Percentiles rank a stretch among this genome's conserved stretches.
These are phyloP conservation scores for Cenchrus fungigraminus DNA, from an alignment of 176 grass and related monocot genomes.

Conservation along the genomic window DNA sequence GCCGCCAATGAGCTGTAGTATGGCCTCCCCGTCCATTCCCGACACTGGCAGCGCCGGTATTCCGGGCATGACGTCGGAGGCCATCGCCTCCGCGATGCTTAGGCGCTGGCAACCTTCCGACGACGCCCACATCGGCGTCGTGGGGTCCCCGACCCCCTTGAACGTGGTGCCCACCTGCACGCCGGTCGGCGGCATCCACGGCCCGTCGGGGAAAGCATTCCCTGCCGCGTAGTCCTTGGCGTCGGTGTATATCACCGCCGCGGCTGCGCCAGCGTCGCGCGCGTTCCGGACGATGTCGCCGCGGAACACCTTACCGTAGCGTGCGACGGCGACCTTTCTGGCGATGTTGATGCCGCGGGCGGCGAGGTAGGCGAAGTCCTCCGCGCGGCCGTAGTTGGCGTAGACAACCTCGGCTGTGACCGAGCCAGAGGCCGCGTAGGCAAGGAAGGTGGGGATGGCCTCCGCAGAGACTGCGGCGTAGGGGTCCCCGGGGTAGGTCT, in stretches of 20 bases:
- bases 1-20: conserved; percentile 57
- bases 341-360: conserved; percentile 72
- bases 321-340: conserved; percentile 65
- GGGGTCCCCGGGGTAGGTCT: conserved; percentile 63
- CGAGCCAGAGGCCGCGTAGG: conserved; percentile 73
- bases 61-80: conserved; percentile 60
- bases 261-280: conserved; percentile 64
- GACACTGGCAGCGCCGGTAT: conserved; percentile 88
- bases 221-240: conserved; percentile 62
- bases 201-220: neutral
- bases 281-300: conserved; percentile 84
- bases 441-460: conserved; percentile 75
- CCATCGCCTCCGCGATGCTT: conserved; percentile 58
- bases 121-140: conserved; percentile 78
- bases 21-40: conserved; percentile 66
- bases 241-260: conserved; percentile 77
- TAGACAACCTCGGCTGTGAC: conserved; percentile 68
- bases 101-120: conserved; percentile 68
- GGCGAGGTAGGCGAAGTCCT: conserved; percentile 68
- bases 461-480: conserved; percentile 48
- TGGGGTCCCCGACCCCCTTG: conserved; percentile 64
- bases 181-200: conserved; percentile 76
- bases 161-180: conserved; percentile 77
- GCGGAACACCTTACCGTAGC: conserved; percentile 80
- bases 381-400: conserved; percentile 81